These are phyloP conservation scores for Parietichytrium sp. DNA, from an alignment of 108 stramenopile genomes.

Conservation along the genomic window DNA sequence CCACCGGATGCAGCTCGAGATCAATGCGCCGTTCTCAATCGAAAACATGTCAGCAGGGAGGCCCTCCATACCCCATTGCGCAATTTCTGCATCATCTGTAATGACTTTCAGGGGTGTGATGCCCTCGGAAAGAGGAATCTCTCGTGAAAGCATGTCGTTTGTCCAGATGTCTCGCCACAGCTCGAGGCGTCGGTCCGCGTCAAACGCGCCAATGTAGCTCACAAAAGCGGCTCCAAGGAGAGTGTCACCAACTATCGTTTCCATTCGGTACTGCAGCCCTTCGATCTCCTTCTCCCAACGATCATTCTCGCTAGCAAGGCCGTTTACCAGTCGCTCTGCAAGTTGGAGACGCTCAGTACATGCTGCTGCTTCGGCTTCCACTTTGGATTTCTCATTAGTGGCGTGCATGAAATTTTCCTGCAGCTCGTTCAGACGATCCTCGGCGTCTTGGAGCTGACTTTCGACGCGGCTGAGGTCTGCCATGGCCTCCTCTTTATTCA, in stretches of 20 bases:
- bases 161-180: conserved; percentile 44
- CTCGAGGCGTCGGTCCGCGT: conserved; percentile 50
- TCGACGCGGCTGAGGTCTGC: neutral
- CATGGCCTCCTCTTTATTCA: conserved; percentile 42
- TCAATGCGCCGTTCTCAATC: conserved; percentile 64
- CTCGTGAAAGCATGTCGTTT: conserved; percentile 36
- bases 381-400: conserved; percentile 53
- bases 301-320: conserved; percentile 58
- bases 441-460: neutral
- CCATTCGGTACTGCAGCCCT: conserved; percentile 37
- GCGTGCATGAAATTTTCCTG: conserved; percentile 65
- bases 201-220: conserved; percentile 66
- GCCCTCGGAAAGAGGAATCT: conserved; percentile 51
- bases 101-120: conserved; percentile 52
- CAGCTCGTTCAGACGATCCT: conserved; percentile 57
- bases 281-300: conserved; percentile 60
- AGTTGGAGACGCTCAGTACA: conserved; percentile 58
- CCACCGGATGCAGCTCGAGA: conserved; percentile 53
- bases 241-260: conserved; percentile 60
- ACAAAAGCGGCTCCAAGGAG: conserved; percentile 64
- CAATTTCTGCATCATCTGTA: conserved; percentile 58
- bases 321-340: conserved; percentile 60
- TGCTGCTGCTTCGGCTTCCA: conserved; percentile 51
- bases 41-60: conserved; percentile 63
- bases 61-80: conserved; percentile 63